These are phyloP conservation scores for Trichosporon sp. DNA, from an alignment of 1,284 basidiomycete species.

Conservation along the genomic window DNA sequence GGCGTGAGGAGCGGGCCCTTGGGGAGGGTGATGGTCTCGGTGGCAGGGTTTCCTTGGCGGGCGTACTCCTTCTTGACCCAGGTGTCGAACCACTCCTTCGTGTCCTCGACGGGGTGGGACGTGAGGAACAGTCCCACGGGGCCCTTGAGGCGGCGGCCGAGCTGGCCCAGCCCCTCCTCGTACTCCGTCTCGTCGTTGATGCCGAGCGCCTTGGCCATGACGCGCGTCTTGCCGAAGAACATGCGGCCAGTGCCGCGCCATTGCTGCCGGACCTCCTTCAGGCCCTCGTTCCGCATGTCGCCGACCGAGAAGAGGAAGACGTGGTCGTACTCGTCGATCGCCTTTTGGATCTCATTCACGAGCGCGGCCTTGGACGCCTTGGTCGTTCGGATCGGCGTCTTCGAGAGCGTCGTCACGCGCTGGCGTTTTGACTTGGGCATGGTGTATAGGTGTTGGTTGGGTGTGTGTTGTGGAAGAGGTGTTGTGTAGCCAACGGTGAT, in stretches of 20 bases:
- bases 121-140: constrained; percentile 93
- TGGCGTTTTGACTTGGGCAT: constrained; percentile 89
- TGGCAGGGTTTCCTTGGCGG: constrained; percentile 79
- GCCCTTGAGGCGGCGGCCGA: constrained; percentile 84
- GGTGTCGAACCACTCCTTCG: constrained; percentile 90
- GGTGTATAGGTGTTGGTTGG: background rate
- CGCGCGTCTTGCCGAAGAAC: constrained; percentile 88
- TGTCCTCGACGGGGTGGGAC: constrained; percentile 80
- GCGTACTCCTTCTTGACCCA: constrained; percentile 91
- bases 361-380: constrained; percentile 76
- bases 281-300: constrained; percentile 89
- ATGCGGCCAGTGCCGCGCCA: constrained; percentile 94
- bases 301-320: constrained; percentile 95
- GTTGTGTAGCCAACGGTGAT: background rate
- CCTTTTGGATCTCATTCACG: constrained; percentile 71
- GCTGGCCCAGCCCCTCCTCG: constrained; percentile 72
- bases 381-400: constrained; percentile 61
- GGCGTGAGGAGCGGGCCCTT: constrained; percentile 61
- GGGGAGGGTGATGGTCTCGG: constrained; percentile 74
- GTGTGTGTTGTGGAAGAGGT: background rate
- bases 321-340: constrained; percentile 81
- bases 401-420: constrained; percentile 67
- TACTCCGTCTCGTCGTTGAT: constrained; percentile 84
- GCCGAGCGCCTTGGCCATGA: constrained; percentile 96
- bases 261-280: constrained; percentile 88